A percentile compares a stretch with the other conserved stretches of the same genome.
These are phyloP conservation scores for Phialophora tarda DNA, from an alignment of 2,329 filamentous ascomycete species.

Conservation along the genomic window DNA sequence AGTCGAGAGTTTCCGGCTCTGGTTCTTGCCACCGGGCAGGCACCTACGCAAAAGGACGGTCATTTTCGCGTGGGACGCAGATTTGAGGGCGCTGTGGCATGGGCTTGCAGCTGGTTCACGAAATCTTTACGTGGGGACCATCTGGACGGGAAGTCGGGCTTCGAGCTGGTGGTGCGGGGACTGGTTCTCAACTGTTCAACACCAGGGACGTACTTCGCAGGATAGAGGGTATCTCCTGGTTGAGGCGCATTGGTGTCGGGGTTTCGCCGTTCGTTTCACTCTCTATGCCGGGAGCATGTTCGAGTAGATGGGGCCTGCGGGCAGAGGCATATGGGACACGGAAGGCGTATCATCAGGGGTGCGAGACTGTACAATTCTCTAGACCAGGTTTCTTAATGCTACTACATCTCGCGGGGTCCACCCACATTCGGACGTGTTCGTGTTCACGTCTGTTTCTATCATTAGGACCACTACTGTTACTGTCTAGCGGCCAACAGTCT, in stretches of 20 bases:
- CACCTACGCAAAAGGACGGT: constrained; percentile 4
- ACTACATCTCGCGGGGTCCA: constrained; percentile 9
- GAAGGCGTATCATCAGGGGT: constrained; percentile 14
- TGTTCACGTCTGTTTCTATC: neutral
- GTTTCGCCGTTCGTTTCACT: constrained; percentile 7
- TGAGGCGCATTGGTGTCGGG: constrained; percentile 9
- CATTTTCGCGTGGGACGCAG: constrained; percentile 3
- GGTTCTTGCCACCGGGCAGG: constrained; percentile 10
- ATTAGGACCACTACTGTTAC: neutral
- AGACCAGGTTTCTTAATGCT: constrained; percentile 8
- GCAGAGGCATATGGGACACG: constrained; percentile 2
- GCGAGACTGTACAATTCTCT: constrained; percentile 14
- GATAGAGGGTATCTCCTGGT: neutral
- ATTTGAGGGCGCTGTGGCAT: neutral
- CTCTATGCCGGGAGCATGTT: constrained; percentile 13
- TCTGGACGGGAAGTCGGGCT: neutral
- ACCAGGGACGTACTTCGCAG: neutral
- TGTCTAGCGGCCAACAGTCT: neutral
- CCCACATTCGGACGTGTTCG: neutral
- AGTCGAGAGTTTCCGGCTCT: constrained; percentile 4
- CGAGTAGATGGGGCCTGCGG: constrained; percentile 2
- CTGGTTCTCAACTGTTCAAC: constrained; percentile 17
- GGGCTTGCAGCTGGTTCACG: constrained; percentile 4
- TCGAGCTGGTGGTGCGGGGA: constrained; percentile 10
- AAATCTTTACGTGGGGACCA: neutral